Evolutionary conservation across 352 stramenopile species (phyloP).

Genomic region (Globisporangium barbulae): DNA sequence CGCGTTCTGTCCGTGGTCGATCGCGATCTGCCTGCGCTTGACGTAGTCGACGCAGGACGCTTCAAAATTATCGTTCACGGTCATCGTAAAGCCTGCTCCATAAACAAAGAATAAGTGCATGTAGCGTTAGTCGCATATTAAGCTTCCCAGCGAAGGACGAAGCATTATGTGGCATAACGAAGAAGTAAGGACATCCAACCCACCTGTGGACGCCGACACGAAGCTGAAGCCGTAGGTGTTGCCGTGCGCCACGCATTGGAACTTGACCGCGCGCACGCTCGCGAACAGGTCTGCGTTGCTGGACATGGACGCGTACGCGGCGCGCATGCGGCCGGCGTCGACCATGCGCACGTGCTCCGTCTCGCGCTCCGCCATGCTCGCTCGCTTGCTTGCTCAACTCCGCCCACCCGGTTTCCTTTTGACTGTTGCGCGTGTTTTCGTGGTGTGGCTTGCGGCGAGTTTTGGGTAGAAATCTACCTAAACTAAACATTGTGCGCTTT

Average conservation of each 20-base stretch:
- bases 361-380: constrained; percentile 36
- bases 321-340: constrained; percentile 50
- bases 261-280: constrained; percentile 35
- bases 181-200: neutral
- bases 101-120: neutral
- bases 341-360: constrained; percentile 79
- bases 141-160: too few species aligned
- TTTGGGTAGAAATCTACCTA: neutral
- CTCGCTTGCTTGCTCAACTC: neutral
- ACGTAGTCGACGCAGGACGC: constrained; percentile 38
- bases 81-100: constrained; percentile 41
- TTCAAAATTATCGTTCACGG: constrained; percentile 30
- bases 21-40: constrained; percentile 37
- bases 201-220: constrained; percentile 36
- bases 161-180: neutral
- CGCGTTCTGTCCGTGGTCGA: constrained; percentile 57
- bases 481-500: neutral
- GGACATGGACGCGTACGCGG: constrained; percentile 32
- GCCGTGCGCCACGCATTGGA: constrained; percentile 53
- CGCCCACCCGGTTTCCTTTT: constrained; percentile 4
- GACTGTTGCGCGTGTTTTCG: neutral
- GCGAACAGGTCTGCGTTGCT: constrained; percentile 24
- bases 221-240: constrained; percentile 61
- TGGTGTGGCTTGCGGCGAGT: neutral
- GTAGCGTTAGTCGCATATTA: neutral